Conservation (phyloP, 805 yeast genomes). For the Candida saitoana region DNA sequence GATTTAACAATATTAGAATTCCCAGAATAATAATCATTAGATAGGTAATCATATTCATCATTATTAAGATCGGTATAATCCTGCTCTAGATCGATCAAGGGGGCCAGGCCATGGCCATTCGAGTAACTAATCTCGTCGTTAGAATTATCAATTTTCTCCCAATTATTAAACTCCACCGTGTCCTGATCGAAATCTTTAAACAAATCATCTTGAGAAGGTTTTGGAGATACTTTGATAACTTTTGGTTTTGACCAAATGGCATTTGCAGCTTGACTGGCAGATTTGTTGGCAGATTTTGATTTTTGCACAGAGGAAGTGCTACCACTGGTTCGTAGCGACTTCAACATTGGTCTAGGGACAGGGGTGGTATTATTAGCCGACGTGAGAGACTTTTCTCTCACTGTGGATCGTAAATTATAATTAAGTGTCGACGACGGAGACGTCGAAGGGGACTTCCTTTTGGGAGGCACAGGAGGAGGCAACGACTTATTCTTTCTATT, state of each 20-base stretch:
- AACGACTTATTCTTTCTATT: slow-evolving; percentile 19
- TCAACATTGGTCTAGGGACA: slow-evolving; percentile 25
- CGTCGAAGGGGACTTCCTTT: slow-evolving; percentile 10
- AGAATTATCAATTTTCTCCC: slow-evolving; percentile 24
- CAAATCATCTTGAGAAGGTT: slow-evolving; percentile 15
- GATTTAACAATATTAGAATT: slow-evolving; percentile 3
- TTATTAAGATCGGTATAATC: background rate
- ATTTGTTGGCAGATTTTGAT: slow-evolving; percentile 11
- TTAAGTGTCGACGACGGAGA: slow-evolving; percentile 13
- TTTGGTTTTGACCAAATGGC: slow-evolving; percentile 25
- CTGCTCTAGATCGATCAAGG: slow-evolving; percentile 1
- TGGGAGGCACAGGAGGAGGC: slow-evolving; percentile 11
- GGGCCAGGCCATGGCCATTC: background rate
- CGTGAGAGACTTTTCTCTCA: background rate
- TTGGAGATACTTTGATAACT: background rate
- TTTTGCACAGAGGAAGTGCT: slow-evolving; percentile 6
- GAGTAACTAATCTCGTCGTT: background rate
- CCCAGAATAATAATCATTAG: slow-evolving; percentile 5
- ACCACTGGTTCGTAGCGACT: slow-evolving; percentile 23
- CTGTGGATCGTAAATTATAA: slow-evolving; percentile 8
- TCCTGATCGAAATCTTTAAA: slow-evolving; percentile 42
- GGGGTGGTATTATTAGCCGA: slow-evolving; percentile 1
- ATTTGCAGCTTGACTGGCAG: slow-evolving; percentile 29
- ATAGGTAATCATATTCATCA: slow-evolving; percentile 1
- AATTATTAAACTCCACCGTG: slow-evolving; percentile 18